Conservation (phyloP, 2,329 filamentous ascomycete species). For the Talaromyces sp. region DNA sequence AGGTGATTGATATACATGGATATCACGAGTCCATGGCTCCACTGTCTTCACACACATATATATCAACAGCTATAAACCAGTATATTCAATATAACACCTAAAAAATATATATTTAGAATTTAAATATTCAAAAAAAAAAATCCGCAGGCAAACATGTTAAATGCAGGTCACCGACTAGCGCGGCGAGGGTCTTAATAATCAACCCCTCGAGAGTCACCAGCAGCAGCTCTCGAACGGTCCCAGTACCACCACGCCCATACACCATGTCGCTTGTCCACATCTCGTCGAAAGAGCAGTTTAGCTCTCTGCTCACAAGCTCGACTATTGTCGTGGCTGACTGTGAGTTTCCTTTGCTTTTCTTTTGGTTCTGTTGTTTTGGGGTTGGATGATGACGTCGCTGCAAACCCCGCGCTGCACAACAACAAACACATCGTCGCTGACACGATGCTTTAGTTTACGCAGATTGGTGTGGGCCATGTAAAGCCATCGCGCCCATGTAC, state of each 20-base stretch:
- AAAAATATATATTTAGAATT: no score
- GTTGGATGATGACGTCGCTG: background rate
- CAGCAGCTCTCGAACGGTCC: background rate
- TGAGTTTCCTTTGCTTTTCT: conserved; percentile 47
- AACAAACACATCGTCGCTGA: background rate
- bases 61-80: no score
- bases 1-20: no score
- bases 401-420: conserved; percentile 5
- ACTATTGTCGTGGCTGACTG: conserved; percentile 84
- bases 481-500: conserved; percentile 76
- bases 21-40: no score
- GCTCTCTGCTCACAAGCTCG: conserved; percentile 63
- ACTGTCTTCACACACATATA: no score
- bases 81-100: no score
- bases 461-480: conserved; percentile 81
- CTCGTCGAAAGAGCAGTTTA: conserved; percentile 63
- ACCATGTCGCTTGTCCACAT: conserved; percentile 49
- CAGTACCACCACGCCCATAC: background rate
- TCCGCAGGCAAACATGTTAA: background rate
- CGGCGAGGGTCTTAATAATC: background rate
- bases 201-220: background rate
- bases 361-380: background rate
- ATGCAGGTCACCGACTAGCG: background rate
- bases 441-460: conserved; percentile 64
- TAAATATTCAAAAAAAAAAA: background rate